Percentiles rank a stretch among this genome's conserved stretches.
These are phyloP conservation scores for Silybum marianum DNA, from an alignment of 129 eudicot species.

Conservation along the genomic window DNA sequence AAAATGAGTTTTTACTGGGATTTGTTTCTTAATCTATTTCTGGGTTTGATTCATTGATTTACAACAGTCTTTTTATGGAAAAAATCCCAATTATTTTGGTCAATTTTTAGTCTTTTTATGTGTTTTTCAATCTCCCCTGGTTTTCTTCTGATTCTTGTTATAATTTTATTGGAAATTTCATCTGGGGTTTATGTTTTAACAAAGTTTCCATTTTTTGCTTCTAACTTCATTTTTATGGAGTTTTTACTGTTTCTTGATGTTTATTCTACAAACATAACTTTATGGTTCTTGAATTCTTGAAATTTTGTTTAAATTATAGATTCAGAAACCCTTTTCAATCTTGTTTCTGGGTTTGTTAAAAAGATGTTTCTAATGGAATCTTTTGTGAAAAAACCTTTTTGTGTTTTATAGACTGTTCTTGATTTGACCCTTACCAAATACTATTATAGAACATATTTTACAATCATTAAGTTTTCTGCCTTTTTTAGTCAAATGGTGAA, in stretches of 20 bases:
- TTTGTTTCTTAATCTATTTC: conserved; percentile 16
- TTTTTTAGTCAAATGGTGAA: conserved; percentile 17
- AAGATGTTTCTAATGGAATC: conserved; percentile 5
- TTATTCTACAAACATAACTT: neutral
- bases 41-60: conserved; percentile 13
- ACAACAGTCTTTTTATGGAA: neutral
- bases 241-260: conserved; percentile 11
- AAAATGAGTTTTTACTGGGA: conserved; percentile 21
- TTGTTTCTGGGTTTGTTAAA: neutral
- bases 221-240: neutral
- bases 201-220: conserved; percentile 5
- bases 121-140: conserved; percentile 17
- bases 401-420: conserved; percentile 17
- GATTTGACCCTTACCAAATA: conserved; percentile 15
- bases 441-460: conserved; percentile 14
- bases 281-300: neutral
- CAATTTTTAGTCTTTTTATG: neutral
- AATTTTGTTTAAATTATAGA: conserved; percentile 10
- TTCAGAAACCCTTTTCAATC: conserved; percentile 11
- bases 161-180: conserved; percentile 3
- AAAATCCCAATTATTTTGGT: conserved; percentile 1
- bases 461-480: conserved; percentile 20
- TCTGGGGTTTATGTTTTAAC: conserved; percentile 2
- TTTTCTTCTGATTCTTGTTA: conserved; percentile 10
- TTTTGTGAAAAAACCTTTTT: conserved; percentile 6